Evolutionary conservation across 2,329 filamentous ascomycete species (phyloP), one percentile per base, ranked within the genome.

Genomic region (Aspergillus calidoustus): DNA sequence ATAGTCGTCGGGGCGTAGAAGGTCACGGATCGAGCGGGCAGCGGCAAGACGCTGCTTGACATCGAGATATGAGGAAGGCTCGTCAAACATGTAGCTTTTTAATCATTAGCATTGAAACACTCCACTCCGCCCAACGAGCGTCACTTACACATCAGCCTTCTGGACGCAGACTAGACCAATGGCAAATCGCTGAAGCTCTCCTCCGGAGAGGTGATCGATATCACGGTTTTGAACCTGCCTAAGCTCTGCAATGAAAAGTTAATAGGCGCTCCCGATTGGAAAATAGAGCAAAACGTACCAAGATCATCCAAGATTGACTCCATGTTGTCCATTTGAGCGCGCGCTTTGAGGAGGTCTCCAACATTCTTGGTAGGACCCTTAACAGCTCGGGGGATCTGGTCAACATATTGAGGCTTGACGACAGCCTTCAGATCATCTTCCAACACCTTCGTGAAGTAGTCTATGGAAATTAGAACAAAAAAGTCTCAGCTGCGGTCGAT

Each of bases 341-440:
- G 89, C 70, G 88, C 86, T 75, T 92, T 86, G 68, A 99, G 89
- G 66, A 98, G 86, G 62, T 84, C 84, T 68, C 89, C 86, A 59
- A 99, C 96, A 28, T 87, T 87, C 82, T 93, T 93, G 70, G 93
- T 85, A 48, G 91, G 82, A 22, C 90, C 89, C 75, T 90, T 93
- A 74, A 99, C 91, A 47, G 95, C 94, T 78, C 90, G 92, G 64
- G 95, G 95, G 68, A 99, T 94, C 82, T 98, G 95, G 73, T 99
- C 95, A 72, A 99, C 95, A 83, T 99, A 97, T 82, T 99, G 96
- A 61, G 95, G 95, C 86, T 99, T 99, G 72, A 98, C 93, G 61
- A 99, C 92, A 63, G 96, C 94, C 85, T 97, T 97, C 69, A 99
- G 85, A 74, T 99, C 89, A 77, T 99, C 95, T 77, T 99, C 95